These are phyloP conservation scores for Penicillium robsamsonii DNA, from an alignment of 495 filamentous ascomycete genomes.

Conservation along the genomic window DNA sequence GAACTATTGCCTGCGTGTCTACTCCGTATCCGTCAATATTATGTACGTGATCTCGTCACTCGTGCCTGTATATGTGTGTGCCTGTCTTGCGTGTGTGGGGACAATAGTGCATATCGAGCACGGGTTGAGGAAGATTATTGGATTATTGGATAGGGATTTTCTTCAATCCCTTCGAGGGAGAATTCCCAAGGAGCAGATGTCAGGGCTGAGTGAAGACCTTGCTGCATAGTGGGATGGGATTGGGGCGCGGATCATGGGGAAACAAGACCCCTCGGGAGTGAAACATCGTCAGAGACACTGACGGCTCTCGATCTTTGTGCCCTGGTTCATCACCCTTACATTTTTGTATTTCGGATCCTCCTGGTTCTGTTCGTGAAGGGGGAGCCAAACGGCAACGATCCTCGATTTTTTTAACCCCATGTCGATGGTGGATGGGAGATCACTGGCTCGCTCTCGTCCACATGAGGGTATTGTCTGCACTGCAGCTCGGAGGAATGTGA, in stretches of 20 bases:
- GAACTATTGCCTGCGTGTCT: conserved; percentile 1
- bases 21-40: conserved; percentile 1
- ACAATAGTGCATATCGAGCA: conserved; percentile 4
- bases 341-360: not conserved
- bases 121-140: conserved; percentile 4
- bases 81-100: conserved; percentile 4
- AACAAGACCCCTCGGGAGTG: not conserved
- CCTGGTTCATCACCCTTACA: conserved; percentile 11
- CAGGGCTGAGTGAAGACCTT: not conserved
- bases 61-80: conserved; percentile 8
- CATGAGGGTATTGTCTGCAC: not conserved
- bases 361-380: not conserved
- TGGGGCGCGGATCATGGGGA: not conserved
- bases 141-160: conserved; percentile 1
- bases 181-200: not conserved
- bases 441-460: not conserved
- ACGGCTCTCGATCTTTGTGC: not conserved
- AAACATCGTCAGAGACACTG: conserved; percentile 5
- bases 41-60: conserved; percentile 7
- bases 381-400: conserved; percentile 6
- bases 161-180: not conserved
- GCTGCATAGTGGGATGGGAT: conserved; percentile 1
- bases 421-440: not conserved
- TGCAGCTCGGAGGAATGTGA: conserved; percentile 11
- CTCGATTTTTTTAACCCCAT: conserved; percentile 1